phyloP scores from a whole-genome alignment of 2,329 filamentous ascomycete species.

The Fusarium coffeatum region DNA sequence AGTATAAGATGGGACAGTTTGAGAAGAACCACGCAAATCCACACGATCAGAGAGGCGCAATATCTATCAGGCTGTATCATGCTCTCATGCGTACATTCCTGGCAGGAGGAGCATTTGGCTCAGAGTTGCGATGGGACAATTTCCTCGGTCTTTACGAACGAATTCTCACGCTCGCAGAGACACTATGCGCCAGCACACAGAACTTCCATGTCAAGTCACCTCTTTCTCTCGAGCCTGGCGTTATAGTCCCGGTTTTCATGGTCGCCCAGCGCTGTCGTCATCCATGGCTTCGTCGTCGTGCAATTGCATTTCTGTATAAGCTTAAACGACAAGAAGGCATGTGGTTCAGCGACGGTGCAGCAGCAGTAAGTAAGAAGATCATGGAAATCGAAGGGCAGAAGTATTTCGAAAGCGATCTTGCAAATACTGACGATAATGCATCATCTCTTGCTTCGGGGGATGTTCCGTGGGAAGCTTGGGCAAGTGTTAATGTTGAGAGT shows the following conservation, averaged over 20 bases:
- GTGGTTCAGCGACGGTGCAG: slow-evolving; percentile 49
- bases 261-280: slow-evolving; percentile 48
- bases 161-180: slow-evolving; percentile 37
- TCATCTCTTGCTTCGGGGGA: not conserved
- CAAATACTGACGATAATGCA: not conserved
- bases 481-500: slow-evolving; percentile 15
- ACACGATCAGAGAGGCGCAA: slow-evolving; percentile 25
- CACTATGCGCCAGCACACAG: slow-evolving; percentile 29
- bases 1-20: slow-evolving; percentile 42
- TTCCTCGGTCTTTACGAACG: slow-evolving; percentile 47
- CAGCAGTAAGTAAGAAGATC: slow-evolving; percentile 37
- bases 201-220: slow-evolving; percentile 31
- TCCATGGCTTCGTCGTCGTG: slow-evolving; percentile 45
- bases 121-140: slow-evolving; percentile 48
- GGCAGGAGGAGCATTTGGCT: slow-evolving; percentile 32
- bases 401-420: slow-evolving; percentile 32
- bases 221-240: slow-evolving; percentile 49
- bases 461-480: slow-evolving; percentile 43
- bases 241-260: slow-evolving; percentile 49
- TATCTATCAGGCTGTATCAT: slow-evolving; percentile 49
- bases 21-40: slow-evolving; percentile 21
- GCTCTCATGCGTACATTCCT: slow-evolving; percentile 40
- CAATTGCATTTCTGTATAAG: slow-evolving; percentile 40
- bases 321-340: slow-evolving; percentile 50
- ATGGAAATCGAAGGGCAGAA: slow-evolving; percentile 42